Evolutionary conservation across 148 eudicot species (phyloP).

Genomic region (Pouteria glomerata): DNA sequence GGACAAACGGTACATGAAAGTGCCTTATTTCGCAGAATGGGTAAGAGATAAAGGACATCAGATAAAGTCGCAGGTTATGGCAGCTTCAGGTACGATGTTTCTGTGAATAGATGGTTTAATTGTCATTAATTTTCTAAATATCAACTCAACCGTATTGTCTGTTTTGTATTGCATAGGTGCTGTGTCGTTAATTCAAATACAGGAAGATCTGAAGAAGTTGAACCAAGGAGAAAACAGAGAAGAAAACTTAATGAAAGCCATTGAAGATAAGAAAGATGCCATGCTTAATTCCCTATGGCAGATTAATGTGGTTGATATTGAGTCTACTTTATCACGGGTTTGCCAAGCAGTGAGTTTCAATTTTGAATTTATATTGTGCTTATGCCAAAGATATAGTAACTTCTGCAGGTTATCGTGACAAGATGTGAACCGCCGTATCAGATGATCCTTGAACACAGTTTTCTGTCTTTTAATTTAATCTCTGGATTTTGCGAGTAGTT

Average conservation of each 20-base stretch:
- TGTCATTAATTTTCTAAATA: background rate
- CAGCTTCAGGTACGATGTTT: conserved; percentile 68
- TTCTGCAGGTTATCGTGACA: background rate
- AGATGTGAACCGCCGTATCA: background rate
- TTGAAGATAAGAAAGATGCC: conserved; percentile 85
- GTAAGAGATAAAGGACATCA: conserved; percentile 87
- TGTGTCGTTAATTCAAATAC: conserved; percentile 64
- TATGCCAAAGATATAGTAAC: background rate
- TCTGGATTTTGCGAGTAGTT: background rate
- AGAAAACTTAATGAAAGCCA: conserved; percentile 50
- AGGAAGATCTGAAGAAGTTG: conserved; percentile 62
- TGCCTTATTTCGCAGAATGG: conserved; percentile 94
- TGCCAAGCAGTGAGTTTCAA: conserved; percentile 71
- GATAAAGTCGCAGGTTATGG: conserved; percentile 79
- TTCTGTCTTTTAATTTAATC: background rate
- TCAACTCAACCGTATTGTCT: background rate
- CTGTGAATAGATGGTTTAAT: background rate
- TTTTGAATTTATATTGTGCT: conserved; percentile 1
- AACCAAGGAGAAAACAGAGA: conserved; percentile 66
- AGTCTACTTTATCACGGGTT: conserved; percentile 73
- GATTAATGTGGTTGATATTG: conserved; percentile 89
- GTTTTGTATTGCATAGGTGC: conserved; percentile 47
- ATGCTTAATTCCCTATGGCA: conserved; percentile 90
- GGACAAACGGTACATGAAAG: conserved; percentile 65
- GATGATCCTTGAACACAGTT: conserved; percentile 1